Evolutionary conservation across 148 eudicot genomes (phyloP).

Genomic region (Suaeda aralocaspica): DNA sequence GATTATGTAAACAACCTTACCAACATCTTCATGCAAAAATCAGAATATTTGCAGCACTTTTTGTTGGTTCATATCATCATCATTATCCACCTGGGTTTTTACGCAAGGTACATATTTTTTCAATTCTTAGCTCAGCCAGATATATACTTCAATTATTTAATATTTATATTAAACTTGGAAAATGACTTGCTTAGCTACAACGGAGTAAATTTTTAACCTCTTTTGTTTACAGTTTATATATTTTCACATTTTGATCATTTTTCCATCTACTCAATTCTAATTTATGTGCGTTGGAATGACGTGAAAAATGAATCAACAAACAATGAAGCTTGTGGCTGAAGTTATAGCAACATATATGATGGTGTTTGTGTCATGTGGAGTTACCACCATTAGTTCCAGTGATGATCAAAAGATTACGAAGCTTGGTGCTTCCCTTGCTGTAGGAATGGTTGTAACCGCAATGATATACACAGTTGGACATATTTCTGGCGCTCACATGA

Average conservation of each 20-base stretch:
- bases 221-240: too few species aligned
- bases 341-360: slow-evolving; percentile 50
- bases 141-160: too few species aligned
- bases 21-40: slow-evolving; percentile 6
- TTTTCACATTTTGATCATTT: too few species aligned
- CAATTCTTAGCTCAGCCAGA: too few species aligned
- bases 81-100: slow-evolving; percentile 35
- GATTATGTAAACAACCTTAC: slow-evolving; percentile 13
- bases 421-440: slow-evolving; percentile 59
- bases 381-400: slow-evolving; percentile 41
- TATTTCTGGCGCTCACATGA: slow-evolving; percentile 81
- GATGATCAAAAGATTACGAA: slow-evolving; percentile 45
- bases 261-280: background rate
- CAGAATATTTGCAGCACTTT: background rate
- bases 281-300: too few species aligned
- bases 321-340: slow-evolving; percentile 43
- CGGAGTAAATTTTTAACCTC: too few species aligned
- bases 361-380: slow-evolving; percentile 67
- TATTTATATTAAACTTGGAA: too few species aligned
- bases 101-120: slow-evolving; percentile 39
- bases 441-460: slow-evolving; percentile 64
- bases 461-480: slow-evolving; percentile 83
- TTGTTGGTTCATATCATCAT: slow-evolving; percentile 1
- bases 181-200: too few species aligned
- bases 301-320: background rate